Percentiles rank a stretch among this genome's conserved stretches.
phyloP scores from a whole-genome alignment of 2,329 filamentous ascomycete species.

The Phaeosphaeria sp. region DNA sequence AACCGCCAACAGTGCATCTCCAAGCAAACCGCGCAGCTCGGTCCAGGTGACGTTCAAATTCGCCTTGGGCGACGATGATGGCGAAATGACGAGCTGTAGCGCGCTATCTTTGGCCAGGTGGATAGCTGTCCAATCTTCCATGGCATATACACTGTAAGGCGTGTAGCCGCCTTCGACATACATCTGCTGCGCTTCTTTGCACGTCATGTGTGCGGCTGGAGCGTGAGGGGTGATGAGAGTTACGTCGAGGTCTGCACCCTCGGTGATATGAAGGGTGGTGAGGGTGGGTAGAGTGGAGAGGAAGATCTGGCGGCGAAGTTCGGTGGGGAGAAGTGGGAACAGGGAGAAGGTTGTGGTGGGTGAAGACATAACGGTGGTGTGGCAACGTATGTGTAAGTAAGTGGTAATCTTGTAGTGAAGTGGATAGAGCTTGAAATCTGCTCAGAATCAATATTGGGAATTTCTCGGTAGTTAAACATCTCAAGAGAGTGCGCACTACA shows the following conservation, averaged over 20 bases:
- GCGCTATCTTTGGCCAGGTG: conserved; percentile 10
- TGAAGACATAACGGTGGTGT: conserved; percentile 3
- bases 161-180: conserved; percentile 7
- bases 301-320: conserved; percentile 3
- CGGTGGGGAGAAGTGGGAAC: not conserved
- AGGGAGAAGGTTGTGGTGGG: not conserved
- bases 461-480: not conserved
- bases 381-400: not conserved
- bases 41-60: conserved; percentile 19
- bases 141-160: conserved; percentile 9
- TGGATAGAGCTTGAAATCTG: not conserved
- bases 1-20: conserved; percentile 12
- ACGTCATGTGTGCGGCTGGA: conserved; percentile 9
- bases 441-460: not conserved
- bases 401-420: not conserved
- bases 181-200: conserved; percentile 10
- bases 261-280: conserved; percentile 1
- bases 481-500: not conserved
- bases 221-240: conserved; percentile 10
- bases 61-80: conserved; percentile 4
- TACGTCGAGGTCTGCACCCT: conserved; percentile 4
- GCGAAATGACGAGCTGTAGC: conserved; percentile 14
- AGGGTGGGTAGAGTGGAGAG: not conserved
- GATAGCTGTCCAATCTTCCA: conserved; percentile 14
- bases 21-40: conserved; percentile 15